phyloP scores from a whole-genome alignment of 2,329 filamentous ascomycete genomes.

The Fusarium keratoplasticum region DNA sequence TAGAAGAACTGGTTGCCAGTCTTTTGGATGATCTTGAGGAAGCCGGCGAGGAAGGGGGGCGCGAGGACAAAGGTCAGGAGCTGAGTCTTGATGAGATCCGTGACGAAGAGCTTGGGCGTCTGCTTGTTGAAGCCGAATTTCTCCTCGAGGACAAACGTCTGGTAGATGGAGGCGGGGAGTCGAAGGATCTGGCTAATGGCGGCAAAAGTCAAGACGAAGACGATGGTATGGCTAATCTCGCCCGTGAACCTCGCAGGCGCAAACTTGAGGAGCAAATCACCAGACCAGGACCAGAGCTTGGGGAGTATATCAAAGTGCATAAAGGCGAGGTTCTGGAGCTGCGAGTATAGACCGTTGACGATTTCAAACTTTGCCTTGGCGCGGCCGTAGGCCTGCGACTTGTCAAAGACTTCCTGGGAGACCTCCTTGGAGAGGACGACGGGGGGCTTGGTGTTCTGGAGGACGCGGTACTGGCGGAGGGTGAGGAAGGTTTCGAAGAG shows the following conservation, averaged over 20 bases:
- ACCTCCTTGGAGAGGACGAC: constrained; percentile 91
- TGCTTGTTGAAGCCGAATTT: constrained; percentile 99
- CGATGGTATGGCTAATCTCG: constrained; percentile 92
- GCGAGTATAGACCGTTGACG: constrained; percentile 82
- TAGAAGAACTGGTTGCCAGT: constrained; percentile 97
- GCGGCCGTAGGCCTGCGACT: constrained; percentile 94
- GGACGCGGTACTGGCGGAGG: constrained; percentile 87
- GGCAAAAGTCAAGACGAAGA: constrained; percentile 91
- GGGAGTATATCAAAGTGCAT: constrained; percentile 93
- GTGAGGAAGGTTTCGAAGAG: constrained; percentile 91
- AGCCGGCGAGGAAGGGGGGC: constrained; percentile 88
- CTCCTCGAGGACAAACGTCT: constrained; percentile 95
- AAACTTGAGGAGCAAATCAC: constrained; percentile 77
- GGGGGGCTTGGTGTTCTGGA: constrained; percentile 83
- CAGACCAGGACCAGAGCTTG: constrained; percentile 87
- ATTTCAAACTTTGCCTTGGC: constrained; percentile 94
- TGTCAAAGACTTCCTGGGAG: constrained; percentile 90
- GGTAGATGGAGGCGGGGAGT: constrained; percentile 87
- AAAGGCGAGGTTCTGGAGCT: constrained; percentile 88
- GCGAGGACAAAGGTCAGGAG: constrained; percentile 82
- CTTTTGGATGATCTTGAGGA: constrained; percentile 93
- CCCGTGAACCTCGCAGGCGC: constrained; percentile 84
- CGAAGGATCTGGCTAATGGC: constrained; percentile 83
- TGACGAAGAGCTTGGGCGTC: constrained; percentile 87
- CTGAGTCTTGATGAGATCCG: constrained; percentile 92